phyloP scores from a whole-genome alignment of 805 yeast genomes.

The Nakazawaea molendinolei region DNA sequence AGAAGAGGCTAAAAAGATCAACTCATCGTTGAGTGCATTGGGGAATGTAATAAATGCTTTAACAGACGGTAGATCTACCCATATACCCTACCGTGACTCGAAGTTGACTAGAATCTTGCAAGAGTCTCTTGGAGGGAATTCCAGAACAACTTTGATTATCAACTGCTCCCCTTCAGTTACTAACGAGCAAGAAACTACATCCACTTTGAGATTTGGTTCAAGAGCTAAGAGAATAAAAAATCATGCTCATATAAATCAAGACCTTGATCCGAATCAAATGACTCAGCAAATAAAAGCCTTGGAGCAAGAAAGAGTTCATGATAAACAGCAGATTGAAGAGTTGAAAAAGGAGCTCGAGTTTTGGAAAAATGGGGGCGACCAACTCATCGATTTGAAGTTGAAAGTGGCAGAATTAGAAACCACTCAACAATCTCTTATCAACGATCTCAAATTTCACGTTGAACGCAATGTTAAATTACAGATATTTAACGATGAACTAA shows the following conservation, averaged over 20 bases:
- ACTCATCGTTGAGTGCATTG: conserved; percentile 66
- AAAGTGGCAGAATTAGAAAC: conserved; percentile 14
- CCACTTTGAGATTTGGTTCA: conserved; percentile 68
- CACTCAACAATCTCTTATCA: conserved; percentile 13
- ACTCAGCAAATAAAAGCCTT: conserved; percentile 4
- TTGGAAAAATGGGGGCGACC: conserved; percentile 5
- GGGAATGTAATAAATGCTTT: conserved; percentile 79
- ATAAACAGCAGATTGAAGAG: conserved; percentile 1
- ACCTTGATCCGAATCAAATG: conserved; percentile 40
- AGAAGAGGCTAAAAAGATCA: conserved; percentile 82
- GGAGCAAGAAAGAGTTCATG: background rate
- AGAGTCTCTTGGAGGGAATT: conserved; percentile 78
- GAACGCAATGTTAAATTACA: conserved; percentile 32
- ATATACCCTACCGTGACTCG: conserved; percentile 73
- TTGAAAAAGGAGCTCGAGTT: background rate
- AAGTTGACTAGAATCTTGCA: conserved; percentile 72
- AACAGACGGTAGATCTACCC: conserved; percentile 59
- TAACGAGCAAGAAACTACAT: conserved; percentile 58
- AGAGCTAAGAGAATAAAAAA: conserved; percentile 67
- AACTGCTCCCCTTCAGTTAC: conserved; percentile 61
- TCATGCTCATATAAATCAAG: conserved; percentile 56
- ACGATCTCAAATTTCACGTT: conserved; percentile 22
- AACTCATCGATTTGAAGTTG: conserved; percentile 10
- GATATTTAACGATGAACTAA: conserved; percentile 31
- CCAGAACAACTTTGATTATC: conserved; percentile 66